Evolutionary conservation across 108 stramenopile species (phyloP), one percentile per base, ranked within the genome.

Genomic region (Fragilaria crotonensis): DNA sequence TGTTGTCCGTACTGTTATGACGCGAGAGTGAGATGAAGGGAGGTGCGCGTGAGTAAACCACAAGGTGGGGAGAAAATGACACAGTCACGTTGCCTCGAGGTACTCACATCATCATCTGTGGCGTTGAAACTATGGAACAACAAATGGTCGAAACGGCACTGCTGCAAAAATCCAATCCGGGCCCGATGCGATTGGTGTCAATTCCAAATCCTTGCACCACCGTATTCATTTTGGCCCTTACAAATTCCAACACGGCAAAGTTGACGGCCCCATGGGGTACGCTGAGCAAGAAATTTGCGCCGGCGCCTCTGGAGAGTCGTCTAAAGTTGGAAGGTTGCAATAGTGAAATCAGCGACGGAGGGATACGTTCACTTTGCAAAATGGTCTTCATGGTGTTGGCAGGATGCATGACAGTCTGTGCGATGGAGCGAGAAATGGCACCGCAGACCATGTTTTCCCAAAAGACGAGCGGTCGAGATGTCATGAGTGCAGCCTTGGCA

Each of bases 201-300:
- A 41, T 14, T 41, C 36, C 36, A 54, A 62, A 52, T 2, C 59
- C 45, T 17, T 64, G 63, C n/a, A 84, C 80, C 29, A 67, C 46
- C 26, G 60, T 61, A 14, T 72, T 83, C 77, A 95, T 78, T 49
- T 64, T 63, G 19, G 63, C 51, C 11, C 94, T 74, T 19, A 89
- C 84, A 45, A 79, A 81, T 62, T 98, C 96, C 56, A 98, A 63
- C 22, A 96, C 95, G 47, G 93, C 93, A 70, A 97, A 98, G 53
- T 96, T 94, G 63, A 97, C 78, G 25, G 97, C 97, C 11, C 97
- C 97, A 63, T 96, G 91, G 0, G 97, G 97, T 5, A 98, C 62
- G 41, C 87, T 89, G 27, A 98, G 81, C 25, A 96, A 19, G 41
- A 96, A 93, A 62, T 97, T 96, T 52, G 97, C 96, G 36, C 96